These are phyloP conservation scores for Leccinum obscurum DNA, from an alignment of 768 basidiomycete species.

Conservation along the genomic window DNA sequence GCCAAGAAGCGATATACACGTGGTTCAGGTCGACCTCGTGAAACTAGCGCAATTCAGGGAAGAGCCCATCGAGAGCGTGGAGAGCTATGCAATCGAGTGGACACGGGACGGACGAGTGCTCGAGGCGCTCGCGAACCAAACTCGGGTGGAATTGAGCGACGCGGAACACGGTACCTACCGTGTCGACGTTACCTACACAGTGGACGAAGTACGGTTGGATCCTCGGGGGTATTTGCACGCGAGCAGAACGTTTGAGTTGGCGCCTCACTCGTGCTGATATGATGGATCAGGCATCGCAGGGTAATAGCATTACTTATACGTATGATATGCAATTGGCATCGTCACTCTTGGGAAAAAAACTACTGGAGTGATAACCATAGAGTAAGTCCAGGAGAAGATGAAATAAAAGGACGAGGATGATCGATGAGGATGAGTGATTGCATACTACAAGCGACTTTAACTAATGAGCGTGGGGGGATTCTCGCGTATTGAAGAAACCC, in stretches of 20 bases:
- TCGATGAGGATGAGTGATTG: slow-evolving; percentile 13
- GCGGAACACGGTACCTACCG: slow-evolving; percentile 42
- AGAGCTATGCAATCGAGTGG: slow-evolving; percentile 62
- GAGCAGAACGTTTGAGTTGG: slow-evolving; percentile 18
- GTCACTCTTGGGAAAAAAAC: slow-evolving; percentile 14
- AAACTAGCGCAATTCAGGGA: slow-evolving; percentile 59
- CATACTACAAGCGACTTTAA: slow-evolving; percentile 26
- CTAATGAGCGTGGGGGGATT: slow-evolving; percentile 25
- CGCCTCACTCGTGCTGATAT: slow-evolving; percentile 4
- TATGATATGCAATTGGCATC: slow-evolving; percentile 14
- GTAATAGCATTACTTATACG: slow-evolving; percentile 13
- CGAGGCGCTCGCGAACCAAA: slow-evolving; percentile 50
- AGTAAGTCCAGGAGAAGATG: slow-evolving; percentile 18
- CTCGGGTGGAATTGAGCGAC: slow-evolving; percentile 43
- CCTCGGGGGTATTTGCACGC: slow-evolving; percentile 34
- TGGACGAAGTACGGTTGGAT: slow-evolving; percentile 58
- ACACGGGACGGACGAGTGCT: slow-evolving; percentile 45
- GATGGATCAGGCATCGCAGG: not conserved
- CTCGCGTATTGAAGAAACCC: slow-evolving; percentile 9
- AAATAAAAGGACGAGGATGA: not conserved
- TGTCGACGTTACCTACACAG: slow-evolving; percentile 49
- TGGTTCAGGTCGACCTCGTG: slow-evolving; percentile 51
- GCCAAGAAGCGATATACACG: slow-evolving; percentile 34
- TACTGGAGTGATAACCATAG: slow-evolving; percentile 22
- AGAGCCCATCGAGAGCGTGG: slow-evolving; percentile 30